phyloP scores from a whole-genome alignment of 176 grass and related monocot species.

The Chrysopogon serrulatus region DNA sequence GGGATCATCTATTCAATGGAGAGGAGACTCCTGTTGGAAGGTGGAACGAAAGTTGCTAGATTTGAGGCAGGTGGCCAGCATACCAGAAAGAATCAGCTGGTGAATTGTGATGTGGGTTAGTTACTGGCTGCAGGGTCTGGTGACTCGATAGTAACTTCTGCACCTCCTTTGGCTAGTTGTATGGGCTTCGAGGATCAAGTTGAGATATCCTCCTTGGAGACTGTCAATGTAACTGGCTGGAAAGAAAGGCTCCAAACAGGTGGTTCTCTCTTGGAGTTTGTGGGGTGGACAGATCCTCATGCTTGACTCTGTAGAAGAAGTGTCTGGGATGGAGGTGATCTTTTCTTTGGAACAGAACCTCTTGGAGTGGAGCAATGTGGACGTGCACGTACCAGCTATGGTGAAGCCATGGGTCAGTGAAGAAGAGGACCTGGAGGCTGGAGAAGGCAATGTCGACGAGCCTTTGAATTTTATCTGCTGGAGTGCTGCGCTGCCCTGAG shows the following conservation, averaged over 20 bases:
- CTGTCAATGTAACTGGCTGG: not conserved
- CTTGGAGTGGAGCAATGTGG: not conserved
- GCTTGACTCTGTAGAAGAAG: not conserved
- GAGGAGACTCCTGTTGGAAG: not conserved
- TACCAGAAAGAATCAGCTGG: not conserved
- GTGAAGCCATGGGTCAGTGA: not conserved
- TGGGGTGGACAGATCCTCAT: no score
- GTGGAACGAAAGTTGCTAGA: not conserved
- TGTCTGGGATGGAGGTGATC: not conserved
- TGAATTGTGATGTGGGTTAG: not conserved
- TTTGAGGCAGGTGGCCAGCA: not conserved
- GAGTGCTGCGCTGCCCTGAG: no score
- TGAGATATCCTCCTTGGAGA: not conserved
- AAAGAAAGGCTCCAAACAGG: no score
- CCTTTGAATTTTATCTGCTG: not conserved
- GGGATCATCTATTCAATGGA: not conserved
- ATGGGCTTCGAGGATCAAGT: not conserved
- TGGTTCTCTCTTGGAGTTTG: no score
- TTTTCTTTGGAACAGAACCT: not conserved
- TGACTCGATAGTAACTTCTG: not conserved
- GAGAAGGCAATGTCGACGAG: not conserved
- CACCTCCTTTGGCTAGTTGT: not conserved
- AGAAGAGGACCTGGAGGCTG: not conserved
- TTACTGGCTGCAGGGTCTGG: not conserved
- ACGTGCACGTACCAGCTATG: not conserved